Evolutionary conservation across 2,329 filamentous ascomycete species (phyloP), one percentile per base, ranked within the genome.

Genomic region (Colletotrichum gigasporum): DNA sequence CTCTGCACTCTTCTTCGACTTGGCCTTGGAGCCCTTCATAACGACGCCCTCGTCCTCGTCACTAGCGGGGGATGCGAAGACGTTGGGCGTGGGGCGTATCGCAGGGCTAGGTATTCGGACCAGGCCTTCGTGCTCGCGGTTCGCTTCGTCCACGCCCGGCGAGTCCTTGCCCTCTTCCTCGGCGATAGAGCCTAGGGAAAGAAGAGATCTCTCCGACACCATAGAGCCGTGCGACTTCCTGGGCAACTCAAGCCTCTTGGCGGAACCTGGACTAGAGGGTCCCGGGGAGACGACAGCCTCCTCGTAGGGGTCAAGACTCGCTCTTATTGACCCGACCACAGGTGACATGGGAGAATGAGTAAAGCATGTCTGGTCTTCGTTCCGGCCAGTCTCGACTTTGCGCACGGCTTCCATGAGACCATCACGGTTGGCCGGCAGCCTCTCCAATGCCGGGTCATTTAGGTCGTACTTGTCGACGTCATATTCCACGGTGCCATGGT

Each of bases 361-460:
- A 24, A 79, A 72, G 6, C 72, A 69, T 0, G 77, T 69, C 26
- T 75, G 73, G 32, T 83, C 79, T 44, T 79, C 80, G 37, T 75
- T 74, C 1, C 80, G 74, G 41, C 80, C 78, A 0, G 80, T 82
- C 59, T 80, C 79, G 12, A 85, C 78, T 53, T 79, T 80, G 6
- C 80, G 79, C 12, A 85, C 74, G 1, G 79, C 75, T 48, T 80
- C 76, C 11, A 85, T 71, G 51, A 85, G 82, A 5, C 79, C 80
- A 0, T 75, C 73, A 14, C 76, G 75, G 52, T 79, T 79, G 1
- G 78, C 82, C 2, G 83, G 83, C 66, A 85, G 84, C 16, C 70
- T 74, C 65, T 85, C 83, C 8, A 85, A 71, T 0, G 79, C 83
- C 2, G 83, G 82, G 51, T 85, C 83, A 47, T 80, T 76, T 2